Percentiles rank a stretch among this genome's conserved stretches.
Conservation (phyloP, 2,329 filamentous ascomycete genomes). For the Cadophora malorum region DNA sequence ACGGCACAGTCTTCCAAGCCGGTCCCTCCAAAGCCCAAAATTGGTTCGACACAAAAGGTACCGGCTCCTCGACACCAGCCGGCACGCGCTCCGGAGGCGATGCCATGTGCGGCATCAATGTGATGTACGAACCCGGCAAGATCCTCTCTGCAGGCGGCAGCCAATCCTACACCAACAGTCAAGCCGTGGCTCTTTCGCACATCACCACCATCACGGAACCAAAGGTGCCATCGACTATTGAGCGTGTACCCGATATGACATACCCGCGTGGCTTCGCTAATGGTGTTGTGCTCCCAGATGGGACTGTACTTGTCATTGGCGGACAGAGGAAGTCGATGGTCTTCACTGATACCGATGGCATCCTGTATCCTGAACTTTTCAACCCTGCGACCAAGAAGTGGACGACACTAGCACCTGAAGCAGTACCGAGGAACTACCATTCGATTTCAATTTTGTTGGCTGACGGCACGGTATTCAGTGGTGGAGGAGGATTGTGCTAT, state of each 20-base stretch:
- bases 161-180: slow-evolving; percentile 52
- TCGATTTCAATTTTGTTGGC: slow-evolving; percentile 55
- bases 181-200: slow-evolving; percentile 53
- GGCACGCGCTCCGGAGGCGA: slow-evolving; percentile 54
- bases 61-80: slow-evolving; percentile 50
- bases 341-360: slow-evolving; percentile 53
- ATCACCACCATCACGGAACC: slow-evolving; percentile 55
- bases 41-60: slow-evolving; percentile 58
- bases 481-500: slow-evolving; percentile 55
- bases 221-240: slow-evolving; percentile 40
- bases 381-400: slow-evolving; percentile 52
- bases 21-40: slow-evolving; percentile 54
- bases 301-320: slow-evolving; percentile 55
- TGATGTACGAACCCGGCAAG: slow-evolving; percentile 67
- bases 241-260: slow-evolving; percentile 47
- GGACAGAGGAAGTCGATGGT: slow-evolving; percentile 52
- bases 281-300: slow-evolving; percentile 56
- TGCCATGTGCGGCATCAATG: slow-evolving; percentile 61
- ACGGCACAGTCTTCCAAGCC: slow-evolving; percentile 38
- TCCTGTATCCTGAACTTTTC: slow-evolving; percentile 54
- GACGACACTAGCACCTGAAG: slow-evolving; percentile 27
- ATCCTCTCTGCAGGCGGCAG: slow-evolving; percentile 60
- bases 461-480: slow-evolving; percentile 57
- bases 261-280: slow-evolving; percentile 53
- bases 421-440: slow-evolving; percentile 50